Conservation (phyloP, 352 stramenopile genomes). For the Detonula confervacea region DNA sequence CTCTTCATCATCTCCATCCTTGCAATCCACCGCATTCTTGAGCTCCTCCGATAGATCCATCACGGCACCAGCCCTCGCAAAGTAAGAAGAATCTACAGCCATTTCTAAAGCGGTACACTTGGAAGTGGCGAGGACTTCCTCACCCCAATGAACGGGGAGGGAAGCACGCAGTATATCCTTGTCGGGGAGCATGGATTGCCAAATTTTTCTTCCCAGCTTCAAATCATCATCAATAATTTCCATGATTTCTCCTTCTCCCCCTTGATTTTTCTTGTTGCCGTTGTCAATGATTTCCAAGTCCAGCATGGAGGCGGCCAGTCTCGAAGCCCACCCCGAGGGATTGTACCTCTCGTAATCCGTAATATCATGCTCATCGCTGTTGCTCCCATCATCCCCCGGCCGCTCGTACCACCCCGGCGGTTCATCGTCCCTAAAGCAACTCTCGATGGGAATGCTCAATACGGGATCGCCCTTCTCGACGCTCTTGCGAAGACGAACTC, state of each 20-base stretch:
- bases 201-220: conserved; percentile 41
- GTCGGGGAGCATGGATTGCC: conserved; percentile 62
- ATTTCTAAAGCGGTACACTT: conserved; percentile 68
- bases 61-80: conserved; percentile 61
- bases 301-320: conserved; percentile 64
- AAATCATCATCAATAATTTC: conserved; percentile 18
- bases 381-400: too few species aligned
- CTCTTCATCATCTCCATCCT: conserved; percentile 13
- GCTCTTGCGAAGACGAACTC: conserved; percentile 17
- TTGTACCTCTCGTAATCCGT: conserved; percentile 47
- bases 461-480: conserved; percentile 57
- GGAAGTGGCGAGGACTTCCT: conserved; percentile 44
- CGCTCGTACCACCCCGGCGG: conserved; percentile 54
- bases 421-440: conserved; percentile 72
- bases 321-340: conserved; percentile 60
- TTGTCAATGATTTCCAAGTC: conserved; percentile 55
- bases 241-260: neutral
- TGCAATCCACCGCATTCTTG: conserved; percentile 11
- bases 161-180: conserved; percentile 47
- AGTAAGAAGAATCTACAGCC: conserved; percentile 69
- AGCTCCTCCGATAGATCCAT: conserved; percentile 44
- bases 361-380: conserved; percentile 33
- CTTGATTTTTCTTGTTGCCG: too few species aligned
- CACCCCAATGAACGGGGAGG: conserved; percentile 75
- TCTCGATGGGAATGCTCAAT: conserved; percentile 64